phyloP scores from a whole-genome alignment of 805 yeast genomes.

The Saturnispora bothae region DNA sequence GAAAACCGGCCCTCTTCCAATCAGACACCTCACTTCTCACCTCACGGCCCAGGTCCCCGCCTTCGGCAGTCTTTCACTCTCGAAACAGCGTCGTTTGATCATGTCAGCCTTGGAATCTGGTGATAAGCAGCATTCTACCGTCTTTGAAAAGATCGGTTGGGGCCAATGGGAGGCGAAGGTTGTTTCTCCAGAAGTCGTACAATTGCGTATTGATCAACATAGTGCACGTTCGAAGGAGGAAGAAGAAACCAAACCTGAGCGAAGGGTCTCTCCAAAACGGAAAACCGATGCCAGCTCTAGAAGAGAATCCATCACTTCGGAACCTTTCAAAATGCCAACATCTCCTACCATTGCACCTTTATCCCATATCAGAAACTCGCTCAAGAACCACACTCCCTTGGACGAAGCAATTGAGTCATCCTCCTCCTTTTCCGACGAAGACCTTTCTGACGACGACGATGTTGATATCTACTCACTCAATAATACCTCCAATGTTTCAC shows the following conservation, averaged over 20 bases:
- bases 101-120: slow-evolving; percentile 81
- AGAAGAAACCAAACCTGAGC: slow-evolving; percentile 2
- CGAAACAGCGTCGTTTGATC: slow-evolving; percentile 82
- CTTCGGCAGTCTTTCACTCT: slow-evolving; percentile 68
- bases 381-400: slow-evolving; percentile 22
- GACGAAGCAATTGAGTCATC: slow-evolving; percentile 32
- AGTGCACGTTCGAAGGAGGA: not conserved
- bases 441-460: slow-evolving; percentile 13
- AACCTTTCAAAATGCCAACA: slow-evolving; percentile 35
- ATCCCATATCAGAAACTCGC: slow-evolving; percentile 23
- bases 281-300: slow-evolving; percentile 17
- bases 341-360: slow-evolving; percentile 26
- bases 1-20: slow-evolving; percentile 79
- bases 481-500: slow-evolving; percentile 6
- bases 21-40: slow-evolving; percentile 78
- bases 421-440: slow-evolving; percentile 31
- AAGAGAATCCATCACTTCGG: slow-evolving; percentile 45
- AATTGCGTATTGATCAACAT: slow-evolving; percentile 13
- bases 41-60: slow-evolving; percentile 65
- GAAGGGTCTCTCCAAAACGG: not conserved
- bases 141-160: slow-evolving; percentile 94
- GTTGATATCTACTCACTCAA: slow-evolving; percentile 5
- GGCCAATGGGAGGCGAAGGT: slow-evolving; percentile 88
- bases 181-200: slow-evolving; percentile 23
- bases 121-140: slow-evolving; percentile 46